These are phyloP conservation scores for Pseudocercospora fuligena DNA, from an alignment of 2,329 filamentous ascomycete species.

Conservation along the genomic window DNA sequence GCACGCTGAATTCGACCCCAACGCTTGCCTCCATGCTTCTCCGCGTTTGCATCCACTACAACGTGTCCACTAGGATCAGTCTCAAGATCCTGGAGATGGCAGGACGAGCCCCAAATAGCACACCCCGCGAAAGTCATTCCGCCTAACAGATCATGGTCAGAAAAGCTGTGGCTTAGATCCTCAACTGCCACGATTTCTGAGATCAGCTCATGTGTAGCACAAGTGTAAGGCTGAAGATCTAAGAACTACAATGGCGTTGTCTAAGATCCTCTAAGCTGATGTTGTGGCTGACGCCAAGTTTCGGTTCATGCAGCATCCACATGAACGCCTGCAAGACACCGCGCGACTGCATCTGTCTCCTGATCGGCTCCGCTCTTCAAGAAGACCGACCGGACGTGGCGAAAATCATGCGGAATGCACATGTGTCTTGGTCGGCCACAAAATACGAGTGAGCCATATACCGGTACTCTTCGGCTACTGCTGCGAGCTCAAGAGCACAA, in stretches of 20 bases:
- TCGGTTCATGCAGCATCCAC: not conserved
- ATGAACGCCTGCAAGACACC: not conserved
- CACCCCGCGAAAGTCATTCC: not conserved
- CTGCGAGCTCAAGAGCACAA: too few species aligned
- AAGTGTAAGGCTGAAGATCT: not conserved
- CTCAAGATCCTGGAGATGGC: not conserved
- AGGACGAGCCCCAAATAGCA: not conserved
- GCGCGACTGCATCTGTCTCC: not conserved
- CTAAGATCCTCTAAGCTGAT: not conserved
- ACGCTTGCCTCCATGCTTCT: not conserved
- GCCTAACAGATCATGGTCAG: too few species aligned
- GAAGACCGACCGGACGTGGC: not conserved
- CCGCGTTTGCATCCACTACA: not conserved
- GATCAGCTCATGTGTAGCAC: constrained; percentile 1
- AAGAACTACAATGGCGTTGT: not conserved
- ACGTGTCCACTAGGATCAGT: not conserved
- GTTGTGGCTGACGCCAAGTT: not conserved
- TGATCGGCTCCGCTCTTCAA: not conserved
- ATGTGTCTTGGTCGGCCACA: not conserved
- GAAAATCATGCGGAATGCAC: not conserved
- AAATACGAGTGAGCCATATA: not conserved
- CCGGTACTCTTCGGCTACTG: too few species aligned
- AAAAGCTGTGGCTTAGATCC: too few species aligned
- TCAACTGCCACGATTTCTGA: too few species aligned
- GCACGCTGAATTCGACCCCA: not conserved